Percentiles rank a stretch among this genome's conserved stretches.
Conservation (phyloP, 129 eudicot genomes). For the Flaveria ramosissima region DNA sequence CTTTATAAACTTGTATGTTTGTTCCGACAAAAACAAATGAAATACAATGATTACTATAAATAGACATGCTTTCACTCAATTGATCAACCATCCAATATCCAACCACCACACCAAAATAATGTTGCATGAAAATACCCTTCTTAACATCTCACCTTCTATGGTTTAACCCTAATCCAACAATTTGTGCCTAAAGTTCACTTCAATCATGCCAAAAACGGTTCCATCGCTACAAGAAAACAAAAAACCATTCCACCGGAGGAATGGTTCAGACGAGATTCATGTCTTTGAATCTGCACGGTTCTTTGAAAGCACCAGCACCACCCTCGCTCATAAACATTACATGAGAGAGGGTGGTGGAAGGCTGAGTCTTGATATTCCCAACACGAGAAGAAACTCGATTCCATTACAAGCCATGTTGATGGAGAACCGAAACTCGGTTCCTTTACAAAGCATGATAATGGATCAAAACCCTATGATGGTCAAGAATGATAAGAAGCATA, state of each 20-base stretch:
- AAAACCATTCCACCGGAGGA: conserved; percentile 50
- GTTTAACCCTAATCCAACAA: neutral
- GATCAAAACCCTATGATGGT: conserved; percentile 35
- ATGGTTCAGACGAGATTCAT: conserved; percentile 71
- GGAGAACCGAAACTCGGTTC: conserved; percentile 30
- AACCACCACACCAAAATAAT: conserved; percentile 31
- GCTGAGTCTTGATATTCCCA: conserved; percentile 71
- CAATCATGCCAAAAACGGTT: conserved; percentile 46
- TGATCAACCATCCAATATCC: conserved; percentile 30
- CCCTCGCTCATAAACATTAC: conserved; percentile 26
- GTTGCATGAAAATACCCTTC: conserved; percentile 27
- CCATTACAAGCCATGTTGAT: conserved; percentile 45
- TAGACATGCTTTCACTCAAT: conserved; percentile 35
- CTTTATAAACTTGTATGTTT: conserved; percentile 4
- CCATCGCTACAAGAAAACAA: conserved; percentile 39
- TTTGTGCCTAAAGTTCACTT: neutral
- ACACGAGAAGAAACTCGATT: conserved; percentile 40
- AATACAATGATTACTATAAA: conserved; percentile 40
- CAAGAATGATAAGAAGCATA: conserved; percentile 56
- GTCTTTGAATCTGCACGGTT: conserved; percentile 76
- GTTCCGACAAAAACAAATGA: conserved; percentile 24
- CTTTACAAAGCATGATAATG: conserved; percentile 29
- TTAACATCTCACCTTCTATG: conserved; percentile 24
- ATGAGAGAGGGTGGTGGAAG: conserved; percentile 48
- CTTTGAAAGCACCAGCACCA: conserved; percentile 46